phyloP scores from a whole-genome alignment of 345 rosid genomes.

The Eutrema yunnanense region DNA sequence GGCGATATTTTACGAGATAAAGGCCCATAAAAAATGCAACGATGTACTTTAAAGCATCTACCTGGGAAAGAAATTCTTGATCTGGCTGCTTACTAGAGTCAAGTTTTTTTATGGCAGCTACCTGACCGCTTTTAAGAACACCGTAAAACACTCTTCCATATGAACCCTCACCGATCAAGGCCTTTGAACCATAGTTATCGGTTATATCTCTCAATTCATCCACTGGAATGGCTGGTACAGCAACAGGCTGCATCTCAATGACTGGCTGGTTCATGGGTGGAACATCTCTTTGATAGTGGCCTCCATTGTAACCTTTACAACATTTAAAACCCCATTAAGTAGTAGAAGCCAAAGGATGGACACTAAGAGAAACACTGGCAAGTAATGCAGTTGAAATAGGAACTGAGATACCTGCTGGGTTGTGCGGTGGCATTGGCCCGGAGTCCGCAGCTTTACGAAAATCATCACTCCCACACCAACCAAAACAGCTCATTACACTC shows the following conservation, averaged over 20 bases:
- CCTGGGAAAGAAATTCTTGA: constrained; percentile 86
- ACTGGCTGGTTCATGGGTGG: constrained; percentile 36
- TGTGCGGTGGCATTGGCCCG: constrained; percentile 36
- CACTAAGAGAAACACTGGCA: neutral
- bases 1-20: neutral
- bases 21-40: neutral
- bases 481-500: constrained; percentile 54
- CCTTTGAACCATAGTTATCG: constrained; percentile 52
- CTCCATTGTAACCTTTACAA: constrained; percentile 42
- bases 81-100: constrained; percentile 92
- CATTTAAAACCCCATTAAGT: neutral
- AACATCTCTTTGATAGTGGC: constrained; percentile 34
- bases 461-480: constrained; percentile 53
- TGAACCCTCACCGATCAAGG: constrained; percentile 86
- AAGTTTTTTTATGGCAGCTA: constrained; percentile 74
- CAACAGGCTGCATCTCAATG: constrained; percentile 40
- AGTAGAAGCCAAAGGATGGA: neutral
- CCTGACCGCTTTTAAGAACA: constrained; percentile 46
- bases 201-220: constrained; percentile 63
- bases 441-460: constrained; percentile 33
- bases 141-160: constrained; percentile 87
- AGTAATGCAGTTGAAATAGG: neutral
- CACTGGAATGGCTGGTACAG: constrained; percentile 43
- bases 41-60: neutral
- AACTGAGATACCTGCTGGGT: constrained; percentile 35